Conservation (phyloP, 2,329 filamentous ascomycete genomes). For the Colletotrichum eleusines region DNA sequence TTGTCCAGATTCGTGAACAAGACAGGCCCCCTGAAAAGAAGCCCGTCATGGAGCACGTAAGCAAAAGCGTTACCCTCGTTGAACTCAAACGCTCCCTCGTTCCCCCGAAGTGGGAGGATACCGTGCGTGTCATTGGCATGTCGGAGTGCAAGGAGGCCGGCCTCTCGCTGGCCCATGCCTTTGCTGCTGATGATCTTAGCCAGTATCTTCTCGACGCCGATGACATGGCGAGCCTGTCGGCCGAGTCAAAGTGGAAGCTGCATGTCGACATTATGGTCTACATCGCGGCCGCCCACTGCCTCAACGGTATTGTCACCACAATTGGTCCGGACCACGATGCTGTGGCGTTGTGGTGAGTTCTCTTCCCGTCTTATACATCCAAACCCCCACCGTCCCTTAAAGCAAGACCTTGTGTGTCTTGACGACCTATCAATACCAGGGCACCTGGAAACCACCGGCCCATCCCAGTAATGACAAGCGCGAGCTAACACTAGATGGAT, state of each 20-base stretch:
- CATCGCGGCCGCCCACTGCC: constrained; percentile 79
- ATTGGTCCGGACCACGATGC: constrained; percentile 82
- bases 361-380: background rate
- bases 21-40: constrained; percentile 26
- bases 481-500: constrained; percentile 39
- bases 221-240: constrained; percentile 71
- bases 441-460: background rate
- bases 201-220: constrained; percentile 81
- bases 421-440: background rate
- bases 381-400: background rate
- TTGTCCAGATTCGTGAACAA: constrained; percentile 37
- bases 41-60: constrained; percentile 50
- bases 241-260: constrained; percentile 79
- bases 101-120: constrained; percentile 64
- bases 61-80: constrained; percentile 40
- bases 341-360: constrained; percentile 80
- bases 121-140: constrained; percentile 72
- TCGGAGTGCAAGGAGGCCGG: constrained; percentile 79
- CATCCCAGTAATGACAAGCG: background rate
- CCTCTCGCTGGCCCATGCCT: constrained; percentile 79
- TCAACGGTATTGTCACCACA: constrained; percentile 79
- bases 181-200: constrained; percentile 79
- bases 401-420: background rate
- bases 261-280: constrained; percentile 84
- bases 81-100: constrained; percentile 58